Conservation (phyloP, 345 rosid species). For the Hibiscus tridactylites region DNA sequence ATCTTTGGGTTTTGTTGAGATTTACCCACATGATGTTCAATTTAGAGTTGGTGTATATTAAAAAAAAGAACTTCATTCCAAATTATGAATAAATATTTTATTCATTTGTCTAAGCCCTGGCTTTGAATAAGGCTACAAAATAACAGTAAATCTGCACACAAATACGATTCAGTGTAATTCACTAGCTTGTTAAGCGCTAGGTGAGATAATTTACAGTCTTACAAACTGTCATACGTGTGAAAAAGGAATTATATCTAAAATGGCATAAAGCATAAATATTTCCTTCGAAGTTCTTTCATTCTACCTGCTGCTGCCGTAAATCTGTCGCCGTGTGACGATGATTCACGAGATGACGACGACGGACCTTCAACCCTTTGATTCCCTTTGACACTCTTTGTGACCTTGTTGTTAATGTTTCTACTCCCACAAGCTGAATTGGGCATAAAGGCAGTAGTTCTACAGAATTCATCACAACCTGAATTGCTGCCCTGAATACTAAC, state of each 20-base stretch:
- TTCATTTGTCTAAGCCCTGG: not conserved
- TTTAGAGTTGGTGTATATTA: too few species aligned
- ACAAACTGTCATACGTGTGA: not conserved
- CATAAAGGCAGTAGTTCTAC: not conserved
- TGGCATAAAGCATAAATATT: conserved; percentile 39
- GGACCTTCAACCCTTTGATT: conserved; percentile 18
- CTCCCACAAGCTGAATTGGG: not conserved
- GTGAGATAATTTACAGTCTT: too few species aligned
- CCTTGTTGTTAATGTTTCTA: not conserved
- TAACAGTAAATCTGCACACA: not conserved
- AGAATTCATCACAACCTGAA: not conserved
- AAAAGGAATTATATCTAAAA: conserved; percentile 6
- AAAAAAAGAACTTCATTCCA: too few species aligned
- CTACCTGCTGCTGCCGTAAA: not conserved
- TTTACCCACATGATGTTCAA: too few species aligned
- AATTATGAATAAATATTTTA: not conserved
- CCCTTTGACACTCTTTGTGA: not conserved
- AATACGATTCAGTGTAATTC: too few species aligned
- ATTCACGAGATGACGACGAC: not conserved
- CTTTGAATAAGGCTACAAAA: not conserved
- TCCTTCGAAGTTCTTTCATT: conserved; percentile 24
- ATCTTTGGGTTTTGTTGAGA: too few species aligned
- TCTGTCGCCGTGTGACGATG: conserved; percentile 6
- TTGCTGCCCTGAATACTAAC: conserved; percentile 9
- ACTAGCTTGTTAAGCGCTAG: too few species aligned